Percentiles rank a stretch among this genome's conserved stretches.
These are phyloP conservation scores for Leccinum subgranulosum DNA, from an alignment of 768 basidiomycete genomes.

Conservation along the genomic window DNA sequence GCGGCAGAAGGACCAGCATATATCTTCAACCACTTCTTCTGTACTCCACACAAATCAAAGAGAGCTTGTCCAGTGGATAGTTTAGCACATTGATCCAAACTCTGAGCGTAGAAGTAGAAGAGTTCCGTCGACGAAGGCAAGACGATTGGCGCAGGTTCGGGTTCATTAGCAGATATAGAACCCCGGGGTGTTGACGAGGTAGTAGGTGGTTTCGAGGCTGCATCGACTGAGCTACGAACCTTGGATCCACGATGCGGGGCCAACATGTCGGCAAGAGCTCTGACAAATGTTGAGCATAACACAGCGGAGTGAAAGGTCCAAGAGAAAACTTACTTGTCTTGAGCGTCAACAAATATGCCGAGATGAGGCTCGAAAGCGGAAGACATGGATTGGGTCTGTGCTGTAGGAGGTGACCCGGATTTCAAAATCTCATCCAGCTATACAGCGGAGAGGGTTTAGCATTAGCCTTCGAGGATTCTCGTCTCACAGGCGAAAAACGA, in stretches of 20 bases:
- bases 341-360: constrained; percentile 91
- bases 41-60: constrained; percentile 75
- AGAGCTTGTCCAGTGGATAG: constrained; percentile 82
- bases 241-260: constrained; percentile 67
- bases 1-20: constrained; percentile 71
- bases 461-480: background rate
- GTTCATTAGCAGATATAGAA: constrained; percentile 40
- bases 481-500: constrained; percentile 18
- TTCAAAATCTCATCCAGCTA: constrained; percentile 69
- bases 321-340: constrained; percentile 74
- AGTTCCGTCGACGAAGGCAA: constrained; percentile 93
- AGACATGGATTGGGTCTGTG: constrained; percentile 66
- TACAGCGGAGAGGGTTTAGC: background rate
- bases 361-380: constrained; percentile 93
- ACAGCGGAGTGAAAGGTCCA: background rate
- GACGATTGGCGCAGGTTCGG: constrained; percentile 57
- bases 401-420: constrained; percentile 46
- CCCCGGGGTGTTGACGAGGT: constrained; percentile 32
- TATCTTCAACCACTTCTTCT: constrained; percentile 91
- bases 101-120: constrained; percentile 97
- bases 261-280: constrained; percentile 89
- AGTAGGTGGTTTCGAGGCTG: constrained; percentile 27
- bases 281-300: constrained; percentile 27
- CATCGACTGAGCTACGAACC: constrained; percentile 68
- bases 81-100: constrained; percentile 90